Base-by-base conservation (phyloP, 2,329 filamentous ascomycete genomes). In the Raffaelea arxii region DNA sequence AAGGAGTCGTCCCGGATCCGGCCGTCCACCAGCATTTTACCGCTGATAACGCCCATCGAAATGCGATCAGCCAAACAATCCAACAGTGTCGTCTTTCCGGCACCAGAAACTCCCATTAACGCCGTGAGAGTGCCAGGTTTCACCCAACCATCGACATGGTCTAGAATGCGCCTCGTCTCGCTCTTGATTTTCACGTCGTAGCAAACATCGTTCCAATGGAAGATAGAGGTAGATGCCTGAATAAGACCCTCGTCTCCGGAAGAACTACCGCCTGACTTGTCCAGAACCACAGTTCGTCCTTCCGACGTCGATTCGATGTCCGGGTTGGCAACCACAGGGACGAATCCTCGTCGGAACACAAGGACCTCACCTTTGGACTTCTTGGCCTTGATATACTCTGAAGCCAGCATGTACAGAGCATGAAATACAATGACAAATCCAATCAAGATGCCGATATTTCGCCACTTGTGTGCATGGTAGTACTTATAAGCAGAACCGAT, bases 111-210 rank as follows among this genome's bases (percentile, higher is more conserved):
- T 66, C 88, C 86, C 88, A 94, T 94, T 3, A 94, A 72, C 36
- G 88, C 89, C 16, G 89, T 95, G 46, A 94, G 64, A 18, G 87
- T 94, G 51, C 90, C 90, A 4, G 90, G 89, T 64, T 94, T 92
- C 50, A 95, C 88, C 86, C 87, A 95, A 25, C 90, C 90, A 59
- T 94, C 86, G 16, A 95, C 86, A 52, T 92, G 72, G 56, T 95
- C 83, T 49, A 96, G 69, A 57, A 96, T 85, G 41, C 83, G 79
- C n/a, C 88, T 77, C 2, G 73, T 68, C 56, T 91, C 80, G 10
- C 71, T 71, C 70, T 94, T 94, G 65, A 94, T 90, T 63, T 86
- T 84, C 63, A 81, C 70, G 48, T 80, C 73, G 56, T 77, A 95
- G 66, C 83, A 89, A 3, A 94, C 82, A 55, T 91, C 75, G 54